phyloP scores from a whole-genome alignment of 345 rosid species.

The Camelina hispida region DNA sequence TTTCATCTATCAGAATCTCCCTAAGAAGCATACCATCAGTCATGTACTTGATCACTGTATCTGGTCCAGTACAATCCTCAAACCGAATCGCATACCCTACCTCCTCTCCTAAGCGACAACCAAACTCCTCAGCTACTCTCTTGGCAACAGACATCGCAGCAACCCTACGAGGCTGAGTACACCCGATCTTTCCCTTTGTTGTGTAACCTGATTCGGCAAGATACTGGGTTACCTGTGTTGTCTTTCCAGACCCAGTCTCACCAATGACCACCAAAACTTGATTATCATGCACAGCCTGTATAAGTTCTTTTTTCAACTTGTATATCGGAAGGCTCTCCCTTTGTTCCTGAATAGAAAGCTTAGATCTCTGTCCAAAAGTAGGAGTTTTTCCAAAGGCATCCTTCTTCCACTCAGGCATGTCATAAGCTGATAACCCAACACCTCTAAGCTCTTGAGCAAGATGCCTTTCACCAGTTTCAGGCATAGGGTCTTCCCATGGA shows the following conservation, averaged over 20 bases:
- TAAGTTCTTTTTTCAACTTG: constrained; percentile 80
- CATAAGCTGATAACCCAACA: constrained; percentile 86
- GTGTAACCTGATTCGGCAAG: constrained; percentile 85
- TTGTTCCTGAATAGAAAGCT: constrained; percentile 90
- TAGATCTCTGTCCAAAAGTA: constrained; percentile 81
- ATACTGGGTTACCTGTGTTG: constrained; percentile 86
- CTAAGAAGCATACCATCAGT: constrained; percentile 87
- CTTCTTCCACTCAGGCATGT: constrained; percentile 96
- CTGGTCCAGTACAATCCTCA: constrained; percentile 88
- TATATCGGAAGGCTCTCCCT: constrained; percentile 91
- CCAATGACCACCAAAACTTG: constrained; percentile 86
- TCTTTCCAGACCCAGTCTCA: constrained; percentile 89
- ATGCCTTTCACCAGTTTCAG: constrained; percentile 89
- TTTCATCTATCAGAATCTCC: constrained; percentile 69
- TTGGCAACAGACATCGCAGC: constrained; percentile 91
- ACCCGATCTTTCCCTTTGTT: constrained; percentile 74
- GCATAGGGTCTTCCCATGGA: constrained; percentile 98
- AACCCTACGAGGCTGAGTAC: constrained; percentile 89
- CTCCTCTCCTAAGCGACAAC: constrained; percentile 83
- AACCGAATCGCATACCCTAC: constrained; percentile 87
- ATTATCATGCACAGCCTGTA: constrained; percentile 87
- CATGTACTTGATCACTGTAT: constrained; percentile 88
- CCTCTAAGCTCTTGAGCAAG: constrained; percentile 95
- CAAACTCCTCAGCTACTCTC: constrained; percentile 93
- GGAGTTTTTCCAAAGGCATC: constrained; percentile 82